A percentile compares a stretch with the other conserved stretches of the same genome.
These are phyloP conservation scores for Fusarium bulbicola DNA, from an alignment of 2,329 filamentous ascomycete genomes.

Conservation along the genomic window DNA sequence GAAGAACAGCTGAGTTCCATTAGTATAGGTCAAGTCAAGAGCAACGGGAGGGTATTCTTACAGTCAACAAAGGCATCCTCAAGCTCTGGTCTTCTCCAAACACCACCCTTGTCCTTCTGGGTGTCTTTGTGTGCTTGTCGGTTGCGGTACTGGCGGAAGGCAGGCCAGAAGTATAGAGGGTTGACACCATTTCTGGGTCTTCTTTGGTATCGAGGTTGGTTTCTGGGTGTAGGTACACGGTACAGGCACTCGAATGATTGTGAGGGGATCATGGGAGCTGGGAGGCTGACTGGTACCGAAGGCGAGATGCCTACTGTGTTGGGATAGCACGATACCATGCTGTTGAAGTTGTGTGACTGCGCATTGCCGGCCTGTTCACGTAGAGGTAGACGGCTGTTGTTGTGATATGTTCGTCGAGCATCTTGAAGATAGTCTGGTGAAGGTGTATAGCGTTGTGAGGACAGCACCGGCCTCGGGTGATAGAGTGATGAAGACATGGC, in stretches of 20 bases:
- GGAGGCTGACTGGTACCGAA: conserved; percentile 58
- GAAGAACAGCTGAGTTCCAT: conserved; percentile 63
- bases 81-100: conserved; percentile 59
- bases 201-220: conserved; percentile 49
- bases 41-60: conserved; percentile 47
- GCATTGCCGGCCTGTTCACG: conserved; percentile 63
- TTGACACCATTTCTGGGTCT: conserved; percentile 56
- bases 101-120: conserved; percentile 69
- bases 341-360: conserved; percentile 55
- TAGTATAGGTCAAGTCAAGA: conserved; percentile 19
- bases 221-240: conserved; percentile 49
- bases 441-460: conserved; percentile 61
- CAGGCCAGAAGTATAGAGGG: conserved; percentile 68
- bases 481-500: conserved; percentile 52
- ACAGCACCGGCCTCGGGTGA: conserved; percentile 57
- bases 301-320: conserved; percentile 54
- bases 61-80: conserved; percentile 75
- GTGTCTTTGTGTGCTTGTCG: conserved; percentile 71
- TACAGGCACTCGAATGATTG: conserved; percentile 57
- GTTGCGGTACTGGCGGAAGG: conserved; percentile 72
- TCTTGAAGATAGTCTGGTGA: conserved; percentile 57
- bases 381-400: conserved; percentile 56
- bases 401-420: conserved; percentile 51
- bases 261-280: conserved; percentile 61
- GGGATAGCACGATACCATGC: conserved; percentile 56